Percentiles rank a stretch among this genome's conserved stretches.
Evolutionary conservation across 768 basidiomycete genomes (phyloP).

Genomic region (Coprinopsis sp.): DNA sequence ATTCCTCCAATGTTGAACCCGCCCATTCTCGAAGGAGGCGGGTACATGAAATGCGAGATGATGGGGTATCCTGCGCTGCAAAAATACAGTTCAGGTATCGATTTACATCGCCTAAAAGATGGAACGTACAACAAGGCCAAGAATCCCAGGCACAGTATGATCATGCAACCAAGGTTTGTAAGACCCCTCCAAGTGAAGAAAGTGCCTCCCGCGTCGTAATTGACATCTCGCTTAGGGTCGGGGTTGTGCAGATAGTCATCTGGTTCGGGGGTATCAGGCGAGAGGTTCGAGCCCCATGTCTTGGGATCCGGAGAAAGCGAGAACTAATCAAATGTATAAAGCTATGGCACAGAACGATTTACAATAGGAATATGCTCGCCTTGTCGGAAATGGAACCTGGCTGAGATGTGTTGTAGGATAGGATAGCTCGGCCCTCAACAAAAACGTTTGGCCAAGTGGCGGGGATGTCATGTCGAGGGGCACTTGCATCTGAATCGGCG

Average conservation of each 20-base stretch:
- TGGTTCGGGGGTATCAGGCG: slow-evolving; percentile 49
- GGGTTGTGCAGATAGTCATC: slow-evolving; percentile 76
- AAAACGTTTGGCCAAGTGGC: too few species aligned
- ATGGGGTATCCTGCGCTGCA: slow-evolving; percentile 60
- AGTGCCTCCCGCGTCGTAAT: slow-evolving; percentile 52
- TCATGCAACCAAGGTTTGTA: slow-evolving; percentile 66
- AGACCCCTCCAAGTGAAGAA: slow-evolving; percentile 68
- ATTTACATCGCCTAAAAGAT: not conserved
- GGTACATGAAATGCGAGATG: slow-evolving; percentile 50
- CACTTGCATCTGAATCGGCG: too few species aligned
- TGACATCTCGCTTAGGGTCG: slow-evolving; percentile 58
- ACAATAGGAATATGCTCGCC: slow-evolving; percentile 40
- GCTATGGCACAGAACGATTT: slow-evolving; percentile 14
- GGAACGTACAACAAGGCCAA: slow-evolving; percentile 55
- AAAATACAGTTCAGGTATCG: not conserved
- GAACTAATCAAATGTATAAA: slow-evolving; percentile 38
- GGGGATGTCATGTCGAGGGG: too few species aligned
- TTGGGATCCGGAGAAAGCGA: slow-evolving; percentile 70
- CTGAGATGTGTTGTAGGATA: not conserved
- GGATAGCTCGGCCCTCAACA: too few species aligned
- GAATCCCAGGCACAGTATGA: slow-evolving; percentile 48
- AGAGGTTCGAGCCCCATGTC: slow-evolving; percentile 67
- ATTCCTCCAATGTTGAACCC: slow-evolving; percentile 76
- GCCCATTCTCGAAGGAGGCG: slow-evolving; percentile 42
- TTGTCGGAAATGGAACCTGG: slow-evolving; percentile 6